Evolutionary conservation across 1,139 yeast genomes (phyloP).

Genomic region (Eremothecium cymbalariae): DNA sequence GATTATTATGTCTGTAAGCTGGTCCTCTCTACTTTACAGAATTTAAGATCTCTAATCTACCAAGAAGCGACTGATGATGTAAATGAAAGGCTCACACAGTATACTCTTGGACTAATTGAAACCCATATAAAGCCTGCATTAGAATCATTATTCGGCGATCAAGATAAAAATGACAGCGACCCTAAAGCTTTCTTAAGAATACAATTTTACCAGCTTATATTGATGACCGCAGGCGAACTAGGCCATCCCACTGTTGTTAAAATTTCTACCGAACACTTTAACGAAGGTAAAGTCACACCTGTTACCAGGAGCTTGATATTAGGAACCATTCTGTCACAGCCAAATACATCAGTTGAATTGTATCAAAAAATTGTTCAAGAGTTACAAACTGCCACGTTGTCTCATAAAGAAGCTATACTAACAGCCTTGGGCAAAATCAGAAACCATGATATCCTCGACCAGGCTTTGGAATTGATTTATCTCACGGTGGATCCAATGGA

Average conservation of each 20-base stretch:
- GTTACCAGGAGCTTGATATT: slow-evolving; percentile 45
- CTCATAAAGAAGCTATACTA: slow-evolving; percentile 59
- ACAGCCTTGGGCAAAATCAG: slow-evolving; percentile 52
- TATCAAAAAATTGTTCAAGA: slow-evolving; percentile 44
- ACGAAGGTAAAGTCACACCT: slow-evolving; percentile 34
- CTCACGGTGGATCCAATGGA: slow-evolving; percentile 48
- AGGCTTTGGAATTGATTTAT: slow-evolving; percentile 23
- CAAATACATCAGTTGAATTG: slow-evolving; percentile 38
- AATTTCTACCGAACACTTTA: slow-evolving; percentile 40
- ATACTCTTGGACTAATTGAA: slow-evolving; percentile 17
- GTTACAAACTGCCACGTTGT: slow-evolving; percentile 52
- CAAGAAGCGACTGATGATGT: slow-evolving; percentile 42
- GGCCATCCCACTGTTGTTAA: slow-evolving; percentile 43
- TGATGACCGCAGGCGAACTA: slow-evolving; percentile 45
- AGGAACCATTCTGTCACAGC: slow-evolving; percentile 38
- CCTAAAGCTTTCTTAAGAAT: slow-evolving; percentile 39
- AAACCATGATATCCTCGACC: slow-evolving; percentile 30
- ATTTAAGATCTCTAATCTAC: slow-evolving; percentile 33
- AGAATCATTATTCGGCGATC: slow-evolving; percentile 35
- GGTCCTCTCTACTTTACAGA: slow-evolving; percentile 36
- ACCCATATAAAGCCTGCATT: slow-evolving; percentile 39
- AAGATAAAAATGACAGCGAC: slow-evolving; percentile 11
- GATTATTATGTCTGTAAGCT: slow-evolving; percentile 59
- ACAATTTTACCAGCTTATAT: slow-evolving; percentile 45
- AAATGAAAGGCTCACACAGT: slow-evolving; percentile 31